Evolutionary conservation across 163 green algal species (phyloP), one percentile per base, ranked within the genome.

Genomic region (Trebouxiophyceae sp.): DNA sequence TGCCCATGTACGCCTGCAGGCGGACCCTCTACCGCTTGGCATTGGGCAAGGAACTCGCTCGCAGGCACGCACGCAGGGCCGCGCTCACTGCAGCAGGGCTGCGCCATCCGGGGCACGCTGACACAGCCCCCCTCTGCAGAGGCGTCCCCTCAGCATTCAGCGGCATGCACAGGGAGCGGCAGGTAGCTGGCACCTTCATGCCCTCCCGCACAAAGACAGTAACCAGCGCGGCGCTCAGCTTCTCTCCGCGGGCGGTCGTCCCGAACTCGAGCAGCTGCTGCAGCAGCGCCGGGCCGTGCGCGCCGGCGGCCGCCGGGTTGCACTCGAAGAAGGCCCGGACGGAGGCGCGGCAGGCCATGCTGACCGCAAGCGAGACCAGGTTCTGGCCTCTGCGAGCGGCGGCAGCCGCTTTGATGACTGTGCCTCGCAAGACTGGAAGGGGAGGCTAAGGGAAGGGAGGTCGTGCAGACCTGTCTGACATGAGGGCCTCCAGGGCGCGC

Each of bases 321-420:
- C 76, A 82, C n/a, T 79, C 70, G 60, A 72, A 83, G n/a, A 84
- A 69, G 5, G 74, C 67, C 4, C 57, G 30, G 12, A 50, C 39
- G 39, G 39, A 81, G 26, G 77, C 86, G 32, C 74, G 79, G 22
- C 80, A 83, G 1, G 81, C 86, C 29, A 89, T 67, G 20, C 79
- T 78, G 22, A 93, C 76, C 1, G 78, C 84, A 31, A 94, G 77
- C 3, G 74, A 81, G 26, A 95, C 72, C 3, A 93, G 68, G 44
- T 64, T 81, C 24, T 80, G 75, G 0, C 86, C 87, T 50, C 39
- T 50, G 39, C 39, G 19, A 50, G 39, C 39, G 19, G 12, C 12
- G 39, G 39, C 12, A n/a, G 39, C 19, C 19, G 12, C 39, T 50
- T 50, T 16, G 12, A 50, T 50, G 39, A 50, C 12, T 50, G 39